Evolutionary conservation across 1,139 yeast genomes (phyloP), one percentile per base, ranked within the genome.

Genomic region (Kurtzmaniella quercitrusa): DNA sequence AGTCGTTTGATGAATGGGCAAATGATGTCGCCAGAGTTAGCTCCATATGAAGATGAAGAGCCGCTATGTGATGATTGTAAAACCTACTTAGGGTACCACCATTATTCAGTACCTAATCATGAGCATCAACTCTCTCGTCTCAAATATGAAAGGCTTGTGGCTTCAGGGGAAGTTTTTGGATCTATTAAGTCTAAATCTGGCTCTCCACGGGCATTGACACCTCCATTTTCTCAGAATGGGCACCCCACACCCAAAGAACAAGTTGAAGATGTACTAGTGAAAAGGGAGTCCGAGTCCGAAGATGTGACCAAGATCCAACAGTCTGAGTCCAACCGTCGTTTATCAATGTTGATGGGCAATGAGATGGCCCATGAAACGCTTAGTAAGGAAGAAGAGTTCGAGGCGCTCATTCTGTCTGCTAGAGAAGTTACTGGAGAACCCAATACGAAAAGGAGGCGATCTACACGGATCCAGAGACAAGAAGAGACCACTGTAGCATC

Each of bases 51-150:
- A 5, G 70, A 65, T 1, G 73, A 65, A 34, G 75, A 70, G 41
- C 60, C 56, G 19, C 54, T 70, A 38, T 73, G 77, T 56, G 73
- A 63, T 40, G 46, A 59, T 4, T 73, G 77, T 50, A 62, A 69
- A 41, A 69, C 76, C 2, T 63, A 66, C 43, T 55, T 70, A 16
- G 61, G 70, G 0, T 69, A 65, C 50, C 71, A 65, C 42, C 71
- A 66, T 49, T 66, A 72, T 51, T 51, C 59, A 18, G 54, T 68
- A 38, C 58, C 65, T 46, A 67, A 67, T 43, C 44, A 53, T 21
- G 46, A 48, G n/a, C 66, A 58, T 39, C 48, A 59, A 6, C 68
- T 65, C 43, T 55, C 54, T 27, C 34, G 38, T 10, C 15, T 19
- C 12, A 37, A 18, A 38, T 39, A 15, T 23, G 18, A 23, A 15